phyloP scores from a whole-genome alignment of 1,284 basidiomycete genomes.

The Moesziomyces globuligerus region DNA sequence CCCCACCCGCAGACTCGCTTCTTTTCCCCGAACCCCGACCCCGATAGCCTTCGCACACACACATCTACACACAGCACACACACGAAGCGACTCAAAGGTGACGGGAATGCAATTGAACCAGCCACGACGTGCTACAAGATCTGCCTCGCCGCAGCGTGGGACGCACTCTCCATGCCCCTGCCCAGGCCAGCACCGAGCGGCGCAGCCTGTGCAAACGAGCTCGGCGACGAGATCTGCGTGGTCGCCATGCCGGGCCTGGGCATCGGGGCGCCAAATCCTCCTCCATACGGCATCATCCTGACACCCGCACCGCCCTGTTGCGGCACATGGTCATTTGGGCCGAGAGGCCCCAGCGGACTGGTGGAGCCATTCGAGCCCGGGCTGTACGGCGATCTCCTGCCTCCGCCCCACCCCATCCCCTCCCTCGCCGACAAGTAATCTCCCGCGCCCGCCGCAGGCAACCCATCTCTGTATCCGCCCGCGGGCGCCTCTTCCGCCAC shows the following conservation, averaged over 20 bases:
- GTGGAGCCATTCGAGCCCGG: slow-evolving; percentile 20
- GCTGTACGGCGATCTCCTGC: slow-evolving; percentile 19
- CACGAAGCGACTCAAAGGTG: neutral
- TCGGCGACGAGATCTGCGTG: slow-evolving; percentile 19
- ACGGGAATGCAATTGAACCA: neutral
- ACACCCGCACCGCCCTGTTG: slow-evolving; percentile 15
- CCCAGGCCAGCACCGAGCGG: slow-evolving; percentile 30
- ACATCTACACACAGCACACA: neutral
- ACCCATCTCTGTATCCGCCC: slow-evolving; percentile 14
- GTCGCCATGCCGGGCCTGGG: slow-evolving; percentile 25
- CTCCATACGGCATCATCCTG: slow-evolving; percentile 29
- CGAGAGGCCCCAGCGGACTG: slow-evolving; percentile 31
- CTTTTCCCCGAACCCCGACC: neutral
- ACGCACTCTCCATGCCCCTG: slow-evolving; percentile 14
- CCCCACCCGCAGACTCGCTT: too few species aligned
- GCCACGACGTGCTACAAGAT: slow-evolving; percentile 5
- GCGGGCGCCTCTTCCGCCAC: slow-evolving; percentile 10
- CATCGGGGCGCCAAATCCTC: slow-evolving; percentile 29
- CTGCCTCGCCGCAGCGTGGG: slow-evolving; percentile 17
- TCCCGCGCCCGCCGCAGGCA: slow-evolving; percentile 9
- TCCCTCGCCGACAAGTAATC: slow-evolving; percentile 5
- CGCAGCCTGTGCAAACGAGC: slow-evolving; percentile 26
- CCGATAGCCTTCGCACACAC: too few species aligned
- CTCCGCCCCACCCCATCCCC: slow-evolving; percentile 5
- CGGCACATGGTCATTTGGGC: slow-evolving; percentile 23